Conservation (phyloP, 1,284 basidiomycete species). For the Cryptococcus sp. region DNA sequence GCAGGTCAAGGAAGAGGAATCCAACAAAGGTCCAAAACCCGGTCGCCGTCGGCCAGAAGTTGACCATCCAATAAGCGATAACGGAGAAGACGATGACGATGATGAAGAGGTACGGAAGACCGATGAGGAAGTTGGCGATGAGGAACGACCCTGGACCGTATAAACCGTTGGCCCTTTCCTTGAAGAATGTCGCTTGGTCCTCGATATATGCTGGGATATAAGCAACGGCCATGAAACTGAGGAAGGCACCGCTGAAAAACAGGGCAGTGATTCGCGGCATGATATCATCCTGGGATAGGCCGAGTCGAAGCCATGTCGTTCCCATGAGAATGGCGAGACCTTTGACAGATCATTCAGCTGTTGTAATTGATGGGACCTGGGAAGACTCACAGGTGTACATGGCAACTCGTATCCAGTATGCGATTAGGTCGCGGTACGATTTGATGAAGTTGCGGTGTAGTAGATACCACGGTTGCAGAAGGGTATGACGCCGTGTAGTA, state of each 20-base stretch:
- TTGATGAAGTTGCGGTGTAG: constrained; percentile 21
- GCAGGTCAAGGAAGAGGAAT: constrained; percentile 62
- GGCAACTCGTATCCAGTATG: constrained; percentile 63
- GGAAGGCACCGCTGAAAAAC: constrained; percentile 64
- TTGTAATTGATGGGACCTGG: too few species aligned
- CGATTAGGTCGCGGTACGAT: constrained; percentile 56
- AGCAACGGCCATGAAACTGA: constrained; percentile 59
- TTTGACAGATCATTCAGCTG: neutral
- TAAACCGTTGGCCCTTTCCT: constrained; percentile 50
- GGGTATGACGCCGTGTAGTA: too few species aligned
- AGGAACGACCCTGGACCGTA: constrained; percentile 45
- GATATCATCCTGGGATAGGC: constrained; percentile 47
- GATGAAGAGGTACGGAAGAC: constrained; percentile 50
- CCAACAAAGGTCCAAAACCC: constrained; percentile 62
- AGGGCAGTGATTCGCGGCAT: constrained; percentile 47
- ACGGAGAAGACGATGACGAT: constrained; percentile 40
- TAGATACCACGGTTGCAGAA: constrained; percentile 4
- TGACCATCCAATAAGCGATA: constrained; percentile 32
- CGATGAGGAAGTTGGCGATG: constrained; percentile 46
- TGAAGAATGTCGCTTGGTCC: constrained; percentile 51
- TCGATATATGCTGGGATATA: constrained; percentile 52
- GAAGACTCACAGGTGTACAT: constrained; percentile 57
- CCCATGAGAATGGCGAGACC: constrained; percentile 63
- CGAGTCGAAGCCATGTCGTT: constrained; percentile 63
- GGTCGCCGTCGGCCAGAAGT: constrained; percentile 10